A percentile compares a stretch with the other conserved stretches of the same genome.
Conservation (phyloP, 805 yeast species). For the Saccharomycopsis sp. region DNA sequence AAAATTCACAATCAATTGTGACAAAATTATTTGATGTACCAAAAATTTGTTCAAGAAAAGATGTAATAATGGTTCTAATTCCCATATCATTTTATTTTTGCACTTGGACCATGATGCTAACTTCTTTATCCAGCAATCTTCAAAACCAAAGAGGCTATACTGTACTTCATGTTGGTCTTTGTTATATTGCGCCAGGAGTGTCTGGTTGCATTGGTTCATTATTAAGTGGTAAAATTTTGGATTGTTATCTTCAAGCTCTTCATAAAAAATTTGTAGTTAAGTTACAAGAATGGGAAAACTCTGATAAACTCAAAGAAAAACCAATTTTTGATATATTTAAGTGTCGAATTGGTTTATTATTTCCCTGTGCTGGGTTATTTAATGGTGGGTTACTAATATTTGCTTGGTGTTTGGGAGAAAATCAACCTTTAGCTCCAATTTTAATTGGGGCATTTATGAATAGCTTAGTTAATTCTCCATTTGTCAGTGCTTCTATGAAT, state of each 20-base stretch:
- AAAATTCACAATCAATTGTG: background rate
- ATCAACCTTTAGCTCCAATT: slow-evolving; percentile 41
- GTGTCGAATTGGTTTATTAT: background rate
- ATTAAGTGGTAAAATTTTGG: slow-evolving; percentile 36
- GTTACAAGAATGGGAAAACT: background rate
- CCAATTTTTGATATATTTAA: slow-evolving; percentile 17
- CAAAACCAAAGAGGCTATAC: slow-evolving; percentile 38
- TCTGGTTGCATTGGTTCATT: slow-evolving; percentile 56
- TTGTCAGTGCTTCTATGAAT: slow-evolving; percentile 47
- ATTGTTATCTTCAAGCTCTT: slow-evolving; percentile 50
- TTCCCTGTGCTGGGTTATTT: slow-evolving; percentile 1
- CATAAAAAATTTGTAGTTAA: background rate
- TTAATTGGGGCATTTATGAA: slow-evolving; percentile 51
- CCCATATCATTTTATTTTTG: slow-evolving; percentile 31
- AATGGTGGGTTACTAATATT: slow-evolving; percentile 31
- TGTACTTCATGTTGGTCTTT: slow-evolving; percentile 54
- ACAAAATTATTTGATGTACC: slow-evolving; percentile 6
- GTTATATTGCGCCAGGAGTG: slow-evolving; percentile 65
- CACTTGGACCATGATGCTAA: slow-evolving; percentile 57
- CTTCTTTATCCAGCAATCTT: slow-evolving; percentile 52
- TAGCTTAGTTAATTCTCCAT: slow-evolving; percentile 46
- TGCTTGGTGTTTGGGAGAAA: slow-evolving; percentile 62
- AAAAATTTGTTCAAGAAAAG: slow-evolving; percentile 2
- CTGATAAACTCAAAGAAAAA: background rate
- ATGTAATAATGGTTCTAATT: slow-evolving; percentile 4